phyloP scores from a whole-genome alignment of 1,139 yeast species.

The Geotrichum bryndzae region DNA sequence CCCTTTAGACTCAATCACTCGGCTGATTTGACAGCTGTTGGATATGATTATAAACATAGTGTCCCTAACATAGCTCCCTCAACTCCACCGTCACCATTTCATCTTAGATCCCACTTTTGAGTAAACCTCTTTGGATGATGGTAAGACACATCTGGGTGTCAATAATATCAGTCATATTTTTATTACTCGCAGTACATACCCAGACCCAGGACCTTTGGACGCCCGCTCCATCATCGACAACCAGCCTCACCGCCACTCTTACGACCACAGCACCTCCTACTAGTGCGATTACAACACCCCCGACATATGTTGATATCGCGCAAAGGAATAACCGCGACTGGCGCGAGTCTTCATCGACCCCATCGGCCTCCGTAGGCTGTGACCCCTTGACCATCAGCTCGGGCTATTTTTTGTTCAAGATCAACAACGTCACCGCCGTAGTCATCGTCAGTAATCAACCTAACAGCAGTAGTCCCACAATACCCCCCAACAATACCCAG shows the following conservation, averaged over 20 bases:
- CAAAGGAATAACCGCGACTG: background rate
- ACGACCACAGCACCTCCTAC: background rate
- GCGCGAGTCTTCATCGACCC: constrained; percentile 2
- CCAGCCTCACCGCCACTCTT: background rate
- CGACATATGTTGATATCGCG: background rate
- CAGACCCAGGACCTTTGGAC: background rate
- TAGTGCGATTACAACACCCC: background rate
- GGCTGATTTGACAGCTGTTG: background rate
- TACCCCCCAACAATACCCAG: background rate
- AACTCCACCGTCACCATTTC: background rate
- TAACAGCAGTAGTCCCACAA: background rate
- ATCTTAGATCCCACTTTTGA: background rate
- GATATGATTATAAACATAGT: background rate
- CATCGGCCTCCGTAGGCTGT: constrained; percentile 2
- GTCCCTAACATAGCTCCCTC: background rate
- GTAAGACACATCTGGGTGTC: background rate
- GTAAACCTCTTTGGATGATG: background rate
- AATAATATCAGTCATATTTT: background rate
- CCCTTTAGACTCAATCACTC: background rate
- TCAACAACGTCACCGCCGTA: constrained; percentile 1
- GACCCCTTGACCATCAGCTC: constrained; percentile 6
- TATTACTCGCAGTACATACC: background rate
- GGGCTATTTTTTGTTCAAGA: background rate
- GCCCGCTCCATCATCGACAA: background rate
- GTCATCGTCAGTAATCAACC: background rate